These are phyloP conservation scores for Mycosphaerella sp. DNA, from an alignment of 2,329 filamentous ascomycete species.

Conservation along the genomic window DNA sequence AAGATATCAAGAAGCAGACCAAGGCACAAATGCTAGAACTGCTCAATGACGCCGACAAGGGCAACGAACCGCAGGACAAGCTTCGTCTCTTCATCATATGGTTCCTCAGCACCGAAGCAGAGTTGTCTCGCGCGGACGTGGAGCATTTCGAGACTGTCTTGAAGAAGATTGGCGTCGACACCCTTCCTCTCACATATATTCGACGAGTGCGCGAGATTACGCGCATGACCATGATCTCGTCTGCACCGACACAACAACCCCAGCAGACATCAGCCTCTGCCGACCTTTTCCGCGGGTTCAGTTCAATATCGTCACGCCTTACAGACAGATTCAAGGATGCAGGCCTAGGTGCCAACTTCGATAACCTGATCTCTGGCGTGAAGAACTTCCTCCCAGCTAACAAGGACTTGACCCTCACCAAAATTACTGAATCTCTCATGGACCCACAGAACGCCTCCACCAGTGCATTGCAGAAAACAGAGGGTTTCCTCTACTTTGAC, in stretches of 20 bases:
- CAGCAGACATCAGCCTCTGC: constrained; percentile 56
- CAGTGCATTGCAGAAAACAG: constrained; percentile 90
- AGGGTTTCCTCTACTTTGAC: constrained; percentile 96
- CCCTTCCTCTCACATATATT: constrained; percentile 74
- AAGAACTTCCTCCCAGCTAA: constrained; percentile 98
- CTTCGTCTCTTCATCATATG: constrained; percentile 93
- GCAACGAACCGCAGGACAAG: constrained; percentile 79
- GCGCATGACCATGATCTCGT: constrained; percentile 96
- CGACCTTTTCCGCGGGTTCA: constrained; percentile 89
- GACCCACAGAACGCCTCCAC: constrained; percentile 84
- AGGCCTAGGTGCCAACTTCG: constrained; percentile 78
- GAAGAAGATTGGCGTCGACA: constrained; percentile 66
- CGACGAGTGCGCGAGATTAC: constrained; percentile 88
- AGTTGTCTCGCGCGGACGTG: constrained; percentile 75
- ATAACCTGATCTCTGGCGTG: constrained; percentile 88
- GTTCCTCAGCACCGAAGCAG: constrained; percentile 88
- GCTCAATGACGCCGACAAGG: constrained; percentile 73
- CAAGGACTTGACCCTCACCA: constrained; percentile 91
- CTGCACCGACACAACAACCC: constrained; percentile 59
- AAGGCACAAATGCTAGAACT: constrained; percentile 84
- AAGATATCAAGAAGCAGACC: constrained; percentile 83
- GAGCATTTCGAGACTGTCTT: constrained; percentile 80
- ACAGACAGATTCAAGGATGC: constrained; percentile 93
- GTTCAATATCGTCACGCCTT: constrained; percentile 80
- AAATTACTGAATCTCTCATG: constrained; percentile 98